Conservation (phyloP, 176 grass and related monocot species). For the Tillandsia fasciculata region DNA sequence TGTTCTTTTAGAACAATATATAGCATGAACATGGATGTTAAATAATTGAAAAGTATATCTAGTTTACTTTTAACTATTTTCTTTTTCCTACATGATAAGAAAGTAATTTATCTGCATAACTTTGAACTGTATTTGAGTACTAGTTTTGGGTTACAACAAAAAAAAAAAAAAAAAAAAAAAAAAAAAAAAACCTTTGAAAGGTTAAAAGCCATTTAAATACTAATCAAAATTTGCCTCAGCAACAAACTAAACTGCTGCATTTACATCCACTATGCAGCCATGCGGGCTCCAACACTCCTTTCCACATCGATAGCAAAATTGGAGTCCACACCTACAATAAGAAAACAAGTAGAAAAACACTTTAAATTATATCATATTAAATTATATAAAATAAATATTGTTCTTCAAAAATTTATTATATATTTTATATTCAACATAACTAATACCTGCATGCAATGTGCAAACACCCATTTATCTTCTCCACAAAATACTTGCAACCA, state of each 20-base stretch:
- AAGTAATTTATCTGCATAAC: too few relatives aligned
- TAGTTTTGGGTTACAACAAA: too few relatives aligned
- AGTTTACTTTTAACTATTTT: too few relatives aligned
- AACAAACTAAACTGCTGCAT: background rate
- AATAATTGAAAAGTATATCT: too few relatives aligned
- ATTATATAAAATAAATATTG: background rate
- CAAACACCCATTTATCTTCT: slow-evolving; percentile 36
- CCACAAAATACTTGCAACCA: slow-evolving; percentile 42
- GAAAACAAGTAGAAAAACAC: background rate
- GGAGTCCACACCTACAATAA: slow-evolving; percentile 36
- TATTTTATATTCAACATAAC: background rate
- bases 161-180: too few relatives aligned
- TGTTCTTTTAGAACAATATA: too few relatives aligned
- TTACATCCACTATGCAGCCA: background rate
- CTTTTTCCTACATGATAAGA: too few relatives aligned
- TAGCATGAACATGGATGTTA: too few relatives aligned
- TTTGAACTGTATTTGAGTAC: too few relatives aligned
- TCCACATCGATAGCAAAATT: slow-evolving; percentile 67
- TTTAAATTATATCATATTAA: too few relatives aligned
- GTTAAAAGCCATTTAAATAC: too few relatives aligned
- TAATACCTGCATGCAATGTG: slow-evolving; percentile 57
- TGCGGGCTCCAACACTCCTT: background rate
- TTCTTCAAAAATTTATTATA: background rate
- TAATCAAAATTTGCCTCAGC: background rate
- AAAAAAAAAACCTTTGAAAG: too few relatives aligned